These are phyloP conservation scores for Microcyclospora tardicrescens DNA, from an alignment of 2,329 filamentous ascomycete species.

Conservation along the genomic window DNA sequence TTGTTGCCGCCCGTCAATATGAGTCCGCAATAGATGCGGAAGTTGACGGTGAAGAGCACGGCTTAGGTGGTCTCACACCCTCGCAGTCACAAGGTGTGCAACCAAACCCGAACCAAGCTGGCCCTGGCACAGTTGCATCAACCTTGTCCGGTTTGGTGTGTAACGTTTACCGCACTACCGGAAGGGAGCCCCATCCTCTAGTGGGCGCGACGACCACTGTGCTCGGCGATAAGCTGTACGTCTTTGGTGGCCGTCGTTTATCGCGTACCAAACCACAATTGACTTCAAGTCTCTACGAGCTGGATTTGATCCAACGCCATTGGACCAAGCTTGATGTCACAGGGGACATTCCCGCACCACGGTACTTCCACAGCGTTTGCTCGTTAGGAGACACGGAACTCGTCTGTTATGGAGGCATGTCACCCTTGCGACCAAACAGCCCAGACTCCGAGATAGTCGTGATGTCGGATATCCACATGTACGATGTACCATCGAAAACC, in stretches of 20 bases:
- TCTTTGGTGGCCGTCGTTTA: constrained; percentile 82
- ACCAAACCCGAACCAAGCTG: not conserved
- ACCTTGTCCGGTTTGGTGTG: constrained; percentile 55
- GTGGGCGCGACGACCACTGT: constrained; percentile 94
- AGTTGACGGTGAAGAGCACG: constrained; percentile 13
- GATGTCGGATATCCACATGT: constrained; percentile 97
- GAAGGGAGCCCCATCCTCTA: constrained; percentile 76
- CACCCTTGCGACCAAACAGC: constrained; percentile 38
- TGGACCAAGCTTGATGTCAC: constrained; percentile 81
- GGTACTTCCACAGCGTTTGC: constrained; percentile 97
- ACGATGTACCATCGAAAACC: constrained; percentile 65
- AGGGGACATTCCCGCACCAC: constrained; percentile 76
- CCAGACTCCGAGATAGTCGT: constrained; percentile 51
- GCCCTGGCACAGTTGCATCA: constrained; percentile 34
- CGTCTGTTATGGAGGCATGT: constrained; percentile 98
- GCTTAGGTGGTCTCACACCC: constrained; percentile 17
- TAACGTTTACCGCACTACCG: constrained; percentile 69
- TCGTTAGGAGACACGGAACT: constrained; percentile 86
- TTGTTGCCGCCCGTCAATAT: constrained; percentile 28
- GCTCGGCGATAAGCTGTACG: constrained; percentile 87
- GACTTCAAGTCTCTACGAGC: constrained; percentile 82
- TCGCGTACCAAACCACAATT: constrained; percentile 73
- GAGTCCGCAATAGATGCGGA: constrained; percentile 28
- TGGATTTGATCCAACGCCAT: constrained; percentile 80
- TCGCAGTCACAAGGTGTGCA: constrained; percentile 24